A percentile compares a stretch with the other conserved stretches of the same genome.
Evolutionary conservation across 257 asterid species (phyloP).

Genomic region (Gentiana macrophylla): DNA sequence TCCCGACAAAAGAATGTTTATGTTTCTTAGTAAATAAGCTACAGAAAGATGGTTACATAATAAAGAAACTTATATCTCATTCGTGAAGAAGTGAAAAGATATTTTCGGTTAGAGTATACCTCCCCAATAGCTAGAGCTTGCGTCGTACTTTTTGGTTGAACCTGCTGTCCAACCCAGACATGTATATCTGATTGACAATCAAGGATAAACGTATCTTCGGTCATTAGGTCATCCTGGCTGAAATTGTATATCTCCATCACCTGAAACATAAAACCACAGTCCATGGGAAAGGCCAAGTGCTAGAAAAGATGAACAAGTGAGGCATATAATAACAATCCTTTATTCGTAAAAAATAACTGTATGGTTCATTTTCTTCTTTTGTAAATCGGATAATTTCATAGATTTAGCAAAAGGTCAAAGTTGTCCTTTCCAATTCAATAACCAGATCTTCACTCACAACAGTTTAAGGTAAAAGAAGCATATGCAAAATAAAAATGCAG

Average conservation of each 20-base stretch:
- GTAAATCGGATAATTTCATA: background rate
- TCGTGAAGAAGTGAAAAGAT: background rate
- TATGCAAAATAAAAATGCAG: background rate
- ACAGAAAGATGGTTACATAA: background rate
- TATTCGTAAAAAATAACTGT: background rate
- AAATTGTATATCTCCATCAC: constrained; percentile 86
- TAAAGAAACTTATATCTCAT: background rate
- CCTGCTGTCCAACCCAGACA: constrained; percentile 91
- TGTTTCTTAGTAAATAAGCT: no score
- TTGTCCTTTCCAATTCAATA: no score
- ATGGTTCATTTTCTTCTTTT: background rate
- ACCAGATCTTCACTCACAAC: no score
- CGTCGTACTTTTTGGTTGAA: constrained; percentile 54
- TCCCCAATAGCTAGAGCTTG: constrained; percentile 71
- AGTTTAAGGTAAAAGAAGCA: background rate
- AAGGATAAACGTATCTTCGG: constrained; percentile 85
- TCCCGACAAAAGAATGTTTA: no score
- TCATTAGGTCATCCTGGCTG: constrained; percentile 91
- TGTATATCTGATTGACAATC: constrained; percentile 83
- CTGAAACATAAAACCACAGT: constrained; percentile 33
- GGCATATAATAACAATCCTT: background rate
- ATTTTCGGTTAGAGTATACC: constrained; percentile 29
- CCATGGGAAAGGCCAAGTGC: background rate
- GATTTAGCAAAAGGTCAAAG: background rate
- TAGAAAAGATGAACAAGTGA: background rate